Percentiles rank a stretch among this genome's conserved stretches.
These are phyloP conservation scores for Neurospora pannonica DNA, from an alignment of 495 filamentous ascomycete species.

Conservation along the genomic window DNA sequence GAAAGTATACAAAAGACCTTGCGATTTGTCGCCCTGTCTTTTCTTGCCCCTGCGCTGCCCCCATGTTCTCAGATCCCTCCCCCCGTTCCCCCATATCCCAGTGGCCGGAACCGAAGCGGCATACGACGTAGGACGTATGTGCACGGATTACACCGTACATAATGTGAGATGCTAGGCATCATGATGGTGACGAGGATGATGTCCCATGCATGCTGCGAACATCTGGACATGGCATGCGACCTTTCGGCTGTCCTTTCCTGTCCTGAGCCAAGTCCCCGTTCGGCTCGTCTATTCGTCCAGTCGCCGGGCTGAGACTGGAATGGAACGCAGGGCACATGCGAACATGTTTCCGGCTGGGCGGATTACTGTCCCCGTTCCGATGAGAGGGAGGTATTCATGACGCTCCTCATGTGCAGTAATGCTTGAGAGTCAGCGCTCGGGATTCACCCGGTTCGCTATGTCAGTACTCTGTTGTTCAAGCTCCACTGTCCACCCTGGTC, in stretches of 20 bases:
- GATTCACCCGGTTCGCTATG: neutral
- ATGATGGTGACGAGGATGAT: neutral
- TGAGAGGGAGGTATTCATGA: neutral
- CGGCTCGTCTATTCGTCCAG: neutral
- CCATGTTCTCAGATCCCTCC: neutral
- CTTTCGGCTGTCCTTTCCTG: neutral
- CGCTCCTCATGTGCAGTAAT: neutral
- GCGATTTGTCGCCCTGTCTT: neutral
- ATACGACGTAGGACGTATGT: neutral
- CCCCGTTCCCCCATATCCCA: neutral
- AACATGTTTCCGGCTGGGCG: neutral
- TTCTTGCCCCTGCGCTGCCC: neutral
- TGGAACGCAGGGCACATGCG: neutral
- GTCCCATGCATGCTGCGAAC: neutral
- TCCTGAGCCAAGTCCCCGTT: neutral
- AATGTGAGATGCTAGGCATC: neutral
- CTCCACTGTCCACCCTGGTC: neutral
- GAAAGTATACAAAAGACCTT: neutral
- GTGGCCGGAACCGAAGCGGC: neutral
- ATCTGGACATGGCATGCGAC: neutral
- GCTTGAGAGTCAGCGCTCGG: neutral
- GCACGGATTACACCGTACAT: neutral
- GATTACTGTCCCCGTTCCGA: neutral
- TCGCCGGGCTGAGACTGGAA: neutral
- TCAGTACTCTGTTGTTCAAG: neutral